Percentiles rank a stretch among this genome's conserved stretches.
Conservation (phyloP, 495 filamentous ascomycete genomes). For the Aspergillus affinis region DNA sequence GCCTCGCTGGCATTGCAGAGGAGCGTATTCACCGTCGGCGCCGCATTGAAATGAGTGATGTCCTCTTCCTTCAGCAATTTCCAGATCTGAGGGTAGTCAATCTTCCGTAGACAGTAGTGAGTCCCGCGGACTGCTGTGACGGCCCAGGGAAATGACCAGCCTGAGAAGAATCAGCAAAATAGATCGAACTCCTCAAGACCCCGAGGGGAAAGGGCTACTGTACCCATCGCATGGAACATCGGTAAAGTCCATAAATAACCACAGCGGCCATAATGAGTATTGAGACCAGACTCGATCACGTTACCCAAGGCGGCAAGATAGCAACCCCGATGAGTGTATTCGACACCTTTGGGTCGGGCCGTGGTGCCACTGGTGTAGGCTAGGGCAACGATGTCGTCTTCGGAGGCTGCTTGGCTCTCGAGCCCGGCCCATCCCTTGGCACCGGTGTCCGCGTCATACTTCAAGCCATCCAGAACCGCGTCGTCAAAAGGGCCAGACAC, state of each 20-base stretch:
- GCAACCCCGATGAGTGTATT: conserved; percentile 82
- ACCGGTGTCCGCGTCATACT: conserved; percentile 62
- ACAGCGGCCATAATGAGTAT: conserved; percentile 63
- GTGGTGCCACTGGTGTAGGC: conserved; percentile 95
- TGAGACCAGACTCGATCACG: conserved; percentile 83
- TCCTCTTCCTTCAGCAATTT: conserved; percentile 74
- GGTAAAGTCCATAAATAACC: conserved; percentile 90
- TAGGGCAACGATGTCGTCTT: conserved; percentile 80
- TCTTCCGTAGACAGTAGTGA: conserved; percentile 91
- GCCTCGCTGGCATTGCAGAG: conserved; percentile 78
- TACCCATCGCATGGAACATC: conserved; percentile 93
- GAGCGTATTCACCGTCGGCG: conserved; percentile 93
- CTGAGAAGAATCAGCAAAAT: conserved; percentile 21
- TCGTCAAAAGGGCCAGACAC: conserved; percentile 79
- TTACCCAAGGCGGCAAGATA: conserved; percentile 87
- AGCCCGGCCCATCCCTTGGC: conserved; percentile 75
- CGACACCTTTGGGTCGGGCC: conserved; percentile 87
- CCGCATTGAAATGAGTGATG: conserved; percentile 94
- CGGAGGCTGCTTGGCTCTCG: conserved; percentile 62
- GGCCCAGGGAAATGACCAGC: conserved; percentile 85
- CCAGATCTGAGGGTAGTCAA: conserved; percentile 95
- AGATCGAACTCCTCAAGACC: not conserved
- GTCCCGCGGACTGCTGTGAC: conserved; percentile 89
- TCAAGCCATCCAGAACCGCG: conserved; percentile 77
- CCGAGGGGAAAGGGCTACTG: not conserved